These are phyloP conservation scores for Monilinia vaccinii-corymbosi DNA, from an alignment of 2,329 filamentous ascomycete genomes.

Conservation along the genomic window DNA sequence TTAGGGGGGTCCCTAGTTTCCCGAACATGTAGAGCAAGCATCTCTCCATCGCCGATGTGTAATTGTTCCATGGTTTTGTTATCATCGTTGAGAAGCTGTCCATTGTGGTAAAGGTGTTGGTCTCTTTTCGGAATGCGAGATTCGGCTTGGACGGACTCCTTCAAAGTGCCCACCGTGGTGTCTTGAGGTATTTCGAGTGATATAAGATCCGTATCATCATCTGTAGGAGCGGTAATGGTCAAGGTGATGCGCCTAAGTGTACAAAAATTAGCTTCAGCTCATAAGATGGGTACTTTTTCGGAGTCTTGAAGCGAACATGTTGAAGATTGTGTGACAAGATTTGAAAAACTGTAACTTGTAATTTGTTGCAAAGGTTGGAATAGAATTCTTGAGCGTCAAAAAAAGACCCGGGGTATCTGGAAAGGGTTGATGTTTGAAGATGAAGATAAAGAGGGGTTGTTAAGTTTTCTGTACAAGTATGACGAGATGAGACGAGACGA, in stretches of 20 bases:
- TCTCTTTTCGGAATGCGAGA: conserved; percentile 60
- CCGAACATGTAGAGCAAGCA: conserved; percentile 78
- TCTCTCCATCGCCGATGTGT: conserved; percentile 77
- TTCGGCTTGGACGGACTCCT: conserved; percentile 81
- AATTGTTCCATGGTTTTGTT: conserved; percentile 73
- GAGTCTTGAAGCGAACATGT: conserved; percentile 1
- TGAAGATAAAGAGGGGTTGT: conserved; percentile 1
- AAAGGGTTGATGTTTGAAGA: neutral
- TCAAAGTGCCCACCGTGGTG: conserved; percentile 77
- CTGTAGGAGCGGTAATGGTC: conserved; percentile 68
- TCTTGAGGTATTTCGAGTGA: conserved; percentile 73
- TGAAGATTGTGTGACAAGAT: neutral
- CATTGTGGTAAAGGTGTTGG: conserved; percentile 88
- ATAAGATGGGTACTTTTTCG: neutral
- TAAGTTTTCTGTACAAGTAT: neutral
- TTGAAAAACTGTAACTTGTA: neutral
- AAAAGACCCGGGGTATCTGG: neutral
- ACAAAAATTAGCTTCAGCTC: conserved; percentile 4
- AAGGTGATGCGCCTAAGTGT: conserved; percentile 71
- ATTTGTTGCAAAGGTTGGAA: neutral
- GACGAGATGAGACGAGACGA: neutral
- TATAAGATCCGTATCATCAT: conserved; percentile 56
- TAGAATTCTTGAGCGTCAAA: no score
- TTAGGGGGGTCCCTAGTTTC: conserved; percentile 42
- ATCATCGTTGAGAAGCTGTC: conserved; percentile 68